phyloP scores from a whole-genome alignment of 1,284 basidiomycete species.

The Naganishia albida region DNA sequence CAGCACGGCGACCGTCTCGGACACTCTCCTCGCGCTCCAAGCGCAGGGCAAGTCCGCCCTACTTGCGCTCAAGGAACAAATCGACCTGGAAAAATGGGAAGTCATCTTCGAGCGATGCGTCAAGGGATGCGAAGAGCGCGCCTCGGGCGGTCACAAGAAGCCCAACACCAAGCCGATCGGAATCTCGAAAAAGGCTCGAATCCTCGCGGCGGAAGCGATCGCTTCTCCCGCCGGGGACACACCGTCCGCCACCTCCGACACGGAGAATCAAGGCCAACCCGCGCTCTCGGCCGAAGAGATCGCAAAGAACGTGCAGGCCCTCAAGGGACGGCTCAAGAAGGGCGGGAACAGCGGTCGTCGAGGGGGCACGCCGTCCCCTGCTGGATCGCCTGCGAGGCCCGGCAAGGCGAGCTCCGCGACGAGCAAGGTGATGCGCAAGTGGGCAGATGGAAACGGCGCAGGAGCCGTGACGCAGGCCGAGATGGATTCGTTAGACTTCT shows the following conservation, averaged over 20 bases:
- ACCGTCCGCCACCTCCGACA: slow-evolving; percentile 55
- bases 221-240: slow-evolving; percentile 51
- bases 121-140: slow-evolving; percentile 40
- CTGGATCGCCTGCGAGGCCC: slow-evolving; percentile 42
- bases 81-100: slow-evolving; percentile 48
- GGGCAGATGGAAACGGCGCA: slow-evolving; percentile 67
- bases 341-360: slow-evolving; percentile 59
- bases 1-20: slow-evolving; percentile 50
- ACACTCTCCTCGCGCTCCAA: slow-evolving; percentile 38
- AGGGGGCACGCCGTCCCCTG: slow-evolving; percentile 57
- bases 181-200: slow-evolving; percentile 13
- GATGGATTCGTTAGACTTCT: slow-evolving; percentile 86
- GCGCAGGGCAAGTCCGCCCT: slow-evolving; percentile 30
- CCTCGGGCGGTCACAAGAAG: slow-evolving; percentile 23
- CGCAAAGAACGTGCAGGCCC: slow-evolving; percentile 83
- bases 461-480: slow-evolving; percentile 70
- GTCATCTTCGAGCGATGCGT: slow-evolving; percentile 50
- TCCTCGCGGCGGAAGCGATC: slow-evolving; percentile 47
- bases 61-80: slow-evolving; percentile 39
- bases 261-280: slow-evolving; percentile 35
- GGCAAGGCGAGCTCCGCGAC: slow-evolving; percentile 49
- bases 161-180: not conserved
- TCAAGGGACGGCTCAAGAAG: slow-evolving; percentile 71
- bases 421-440: slow-evolving; percentile 83
- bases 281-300: slow-evolving; percentile 72